phyloP scores from a whole-genome alignment of 208 protist genomes.

The Leishmania aethiopica region DNA sequence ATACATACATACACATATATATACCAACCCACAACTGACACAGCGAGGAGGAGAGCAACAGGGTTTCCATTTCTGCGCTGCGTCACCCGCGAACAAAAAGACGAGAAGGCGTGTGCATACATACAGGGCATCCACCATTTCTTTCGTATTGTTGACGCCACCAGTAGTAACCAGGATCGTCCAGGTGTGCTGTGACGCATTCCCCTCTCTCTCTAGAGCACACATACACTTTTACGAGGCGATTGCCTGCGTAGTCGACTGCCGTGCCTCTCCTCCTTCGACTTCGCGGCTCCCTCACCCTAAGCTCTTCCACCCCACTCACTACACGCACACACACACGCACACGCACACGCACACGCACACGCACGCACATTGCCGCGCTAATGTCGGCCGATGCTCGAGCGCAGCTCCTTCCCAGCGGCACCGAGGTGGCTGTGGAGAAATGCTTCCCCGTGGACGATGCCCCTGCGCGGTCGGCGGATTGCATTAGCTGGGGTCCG shows the following conservation, averaged over 20 bases:
- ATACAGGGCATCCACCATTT: neutral
- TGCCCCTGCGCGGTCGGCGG: constrained; percentile 37
- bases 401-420: neutral
- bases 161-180: neutral
- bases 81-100: neutral
- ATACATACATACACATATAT: neutral
- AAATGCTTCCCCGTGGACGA: constrained; percentile 54
- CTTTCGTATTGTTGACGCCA: neutral
- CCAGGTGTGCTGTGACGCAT: neutral
- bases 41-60: neutral
- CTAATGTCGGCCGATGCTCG: neutral
- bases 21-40: neutral
- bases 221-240: neutral
- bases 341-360: too few species aligned
- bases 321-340: neutral
- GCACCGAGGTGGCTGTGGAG: constrained; percentile 22
- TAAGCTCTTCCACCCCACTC: neutral
- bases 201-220: neutral
- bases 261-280: neutral
- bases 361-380: neutral
- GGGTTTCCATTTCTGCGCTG: neutral
- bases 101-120: neutral
- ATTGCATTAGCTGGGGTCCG: constrained; percentile 67
- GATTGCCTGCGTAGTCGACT: neutral
- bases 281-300: neutral